phyloP scores from a whole-genome alignment of 768 basidiomycete species.

The Pulveroboletus sp. region DNA sequence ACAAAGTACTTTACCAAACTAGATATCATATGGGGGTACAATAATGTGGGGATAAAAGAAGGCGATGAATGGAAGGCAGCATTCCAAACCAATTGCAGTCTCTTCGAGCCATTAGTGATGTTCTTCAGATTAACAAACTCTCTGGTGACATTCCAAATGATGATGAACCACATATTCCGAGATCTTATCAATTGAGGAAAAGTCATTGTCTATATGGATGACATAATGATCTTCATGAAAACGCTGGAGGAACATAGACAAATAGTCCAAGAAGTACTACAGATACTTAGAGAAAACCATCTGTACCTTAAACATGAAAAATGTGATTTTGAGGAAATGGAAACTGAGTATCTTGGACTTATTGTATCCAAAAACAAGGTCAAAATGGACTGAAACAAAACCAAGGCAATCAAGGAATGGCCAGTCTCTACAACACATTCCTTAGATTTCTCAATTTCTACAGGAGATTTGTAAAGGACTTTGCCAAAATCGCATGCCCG shows the following conservation, averaged over 20 bases:
- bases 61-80: not conserved
- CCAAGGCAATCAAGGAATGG: too few species aligned
- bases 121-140: conserved; percentile 32
- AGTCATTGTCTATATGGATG: conserved; percentile 32
- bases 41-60: not conserved
- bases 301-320: too few species aligned
- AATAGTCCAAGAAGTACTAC: conserved; percentile 20
- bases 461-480: too few species aligned
- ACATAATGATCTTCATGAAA: conserved; percentile 31
- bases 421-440: too few species aligned
- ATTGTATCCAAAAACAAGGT: conserved; percentile 26
- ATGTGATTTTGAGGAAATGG: not conserved
- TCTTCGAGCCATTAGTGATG: conserved; percentile 37
- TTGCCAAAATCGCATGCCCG: too few species aligned
- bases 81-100: conserved; percentile 20
- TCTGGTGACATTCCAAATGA: conserved; percentile 29
- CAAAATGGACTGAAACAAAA: conserved; percentile 29
- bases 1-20: too few species aligned
- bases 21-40: too few species aligned
- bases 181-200: too few species aligned
- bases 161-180: too few species aligned
- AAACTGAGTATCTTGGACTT: conserved; percentile 33
- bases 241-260: conserved; percentile 9
- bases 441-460: too few species aligned
- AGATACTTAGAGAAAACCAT: not conserved